These are phyloP conservation scores for Fomitopsis betulina DNA, from an alignment of 1,284 basidiomycete species.

Conservation along the genomic window DNA sequence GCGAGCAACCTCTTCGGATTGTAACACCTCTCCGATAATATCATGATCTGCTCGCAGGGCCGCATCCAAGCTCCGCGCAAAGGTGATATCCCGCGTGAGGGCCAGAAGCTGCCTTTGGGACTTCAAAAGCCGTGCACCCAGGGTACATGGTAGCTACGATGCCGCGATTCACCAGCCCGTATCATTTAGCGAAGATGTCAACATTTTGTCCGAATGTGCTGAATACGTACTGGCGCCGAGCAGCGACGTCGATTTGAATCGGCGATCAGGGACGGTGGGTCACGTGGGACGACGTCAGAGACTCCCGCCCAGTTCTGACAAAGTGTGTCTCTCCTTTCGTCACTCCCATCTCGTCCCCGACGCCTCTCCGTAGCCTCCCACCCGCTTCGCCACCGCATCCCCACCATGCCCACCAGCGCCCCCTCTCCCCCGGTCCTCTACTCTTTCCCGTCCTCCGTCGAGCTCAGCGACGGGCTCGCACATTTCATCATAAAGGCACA, in stretches of 20 bases:
- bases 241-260: too few relatives aligned
- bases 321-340: background rate
- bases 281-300: conserved; percentile 6
- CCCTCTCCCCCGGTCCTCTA: conserved; percentile 71
- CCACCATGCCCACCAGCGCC: conserved; percentile 23
- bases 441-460: conserved; percentile 60
- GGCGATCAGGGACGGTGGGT: background rate
- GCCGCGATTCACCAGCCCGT: background rate
- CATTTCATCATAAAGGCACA: conserved; percentile 86
- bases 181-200: too few relatives aligned
- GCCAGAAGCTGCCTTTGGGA: too few relatives aligned
- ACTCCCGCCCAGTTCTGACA: background rate
- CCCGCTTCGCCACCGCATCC: background rate
- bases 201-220: too few relatives aligned
- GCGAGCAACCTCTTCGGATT: conserved; percentile 26
- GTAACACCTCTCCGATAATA: conserved; percentile 21
- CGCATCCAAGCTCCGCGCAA: conserved; percentile 36
- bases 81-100: conserved; percentile 27
- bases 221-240: too few relatives aligned
- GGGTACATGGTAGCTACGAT: background rate
- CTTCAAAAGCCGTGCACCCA: too few relatives aligned
- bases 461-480: conserved; percentile 66
- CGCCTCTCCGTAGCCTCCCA: background rate
- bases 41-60: conserved; percentile 24
- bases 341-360: background rate